Conservation (phyloP, 2,329 filamentous ascomycete species). For the Phoma sp. region DNA sequence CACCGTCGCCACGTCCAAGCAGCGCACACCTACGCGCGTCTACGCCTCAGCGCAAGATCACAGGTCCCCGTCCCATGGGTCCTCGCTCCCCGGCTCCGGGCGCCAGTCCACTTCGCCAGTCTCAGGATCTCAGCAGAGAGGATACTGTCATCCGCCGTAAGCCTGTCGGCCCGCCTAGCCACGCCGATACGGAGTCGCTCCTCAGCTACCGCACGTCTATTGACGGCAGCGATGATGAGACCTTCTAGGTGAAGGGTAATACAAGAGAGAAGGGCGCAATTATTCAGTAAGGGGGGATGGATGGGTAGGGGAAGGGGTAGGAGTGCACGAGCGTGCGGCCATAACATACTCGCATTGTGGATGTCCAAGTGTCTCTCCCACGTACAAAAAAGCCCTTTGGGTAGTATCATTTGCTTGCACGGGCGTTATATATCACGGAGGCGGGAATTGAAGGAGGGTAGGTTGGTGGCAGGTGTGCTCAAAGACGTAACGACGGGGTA, state of each 20-base stretch:
- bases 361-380: not conserved
- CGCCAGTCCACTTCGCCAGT: conserved; percentile 34
- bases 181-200: conserved; percentile 3
- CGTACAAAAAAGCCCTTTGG: not conserved
- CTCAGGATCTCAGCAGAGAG: conserved; percentile 6
- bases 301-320: too few species aligned
- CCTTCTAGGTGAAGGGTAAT: conserved; percentile 3
- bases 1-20: conserved; percentile 40
- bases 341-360: too few species aligned
- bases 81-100: conserved; percentile 54
- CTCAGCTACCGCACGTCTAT: conserved; percentile 30
- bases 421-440: not conserved
- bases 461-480: not conserved
- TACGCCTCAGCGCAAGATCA: conserved; percentile 52
- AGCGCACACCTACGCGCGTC: conserved; percentile 30
- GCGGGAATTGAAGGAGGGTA: not conserved
- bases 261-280: not conserved
- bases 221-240: conserved; percentile 23
- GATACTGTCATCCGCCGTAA: conserved; percentile 47
- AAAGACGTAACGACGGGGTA: not conserved
- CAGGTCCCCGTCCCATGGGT: conserved; percentile 57
- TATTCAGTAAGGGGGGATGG: too few species aligned
- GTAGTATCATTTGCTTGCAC: not conserved
- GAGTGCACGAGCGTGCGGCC: too few species aligned
- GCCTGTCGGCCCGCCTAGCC: conserved; percentile 20